phyloP scores from a whole-genome alignment of 2,329 filamentous ascomycete species.

The Coniosporium tulheliwenetii region DNA sequence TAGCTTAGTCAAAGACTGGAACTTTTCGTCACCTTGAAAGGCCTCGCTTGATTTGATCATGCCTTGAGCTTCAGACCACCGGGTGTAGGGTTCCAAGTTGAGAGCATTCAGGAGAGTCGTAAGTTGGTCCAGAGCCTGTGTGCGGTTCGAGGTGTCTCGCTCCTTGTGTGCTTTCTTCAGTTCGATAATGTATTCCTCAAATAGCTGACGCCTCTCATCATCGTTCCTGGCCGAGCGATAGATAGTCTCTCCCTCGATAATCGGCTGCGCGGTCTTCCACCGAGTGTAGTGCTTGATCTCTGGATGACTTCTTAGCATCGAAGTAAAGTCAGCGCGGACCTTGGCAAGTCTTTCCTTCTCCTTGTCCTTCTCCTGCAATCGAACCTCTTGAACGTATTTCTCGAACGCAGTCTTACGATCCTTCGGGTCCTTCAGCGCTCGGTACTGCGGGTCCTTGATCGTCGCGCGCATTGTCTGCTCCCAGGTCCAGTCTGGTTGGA shows the following conservation, averaged over 20 bases:
- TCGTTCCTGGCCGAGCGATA: constrained; percentile 87
- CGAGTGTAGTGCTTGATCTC: constrained; percentile 95
- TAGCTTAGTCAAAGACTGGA: constrained; percentile 69
- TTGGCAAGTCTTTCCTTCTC: constrained; percentile 88
- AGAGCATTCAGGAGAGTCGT: constrained; percentile 63
- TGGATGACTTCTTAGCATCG: constrained; percentile 89
- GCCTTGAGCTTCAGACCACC: constrained; percentile 80
- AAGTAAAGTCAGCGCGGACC: constrained; percentile 82
- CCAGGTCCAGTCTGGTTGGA: constrained; percentile 88
- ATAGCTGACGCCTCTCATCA: constrained; percentile 72
- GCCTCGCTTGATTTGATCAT: constrained; percentile 63
- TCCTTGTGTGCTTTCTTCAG: constrained; percentile 71
- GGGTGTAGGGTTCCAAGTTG: constrained; percentile 80
- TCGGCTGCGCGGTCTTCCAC: constrained; percentile 89
- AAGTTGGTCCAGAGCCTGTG: constrained; percentile 72
- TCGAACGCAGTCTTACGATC: constrained; percentile 85
- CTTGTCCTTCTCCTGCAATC: constrained; percentile 83
- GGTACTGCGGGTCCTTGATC: constrained; percentile 83
- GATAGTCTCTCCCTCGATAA: constrained; percentile 88
- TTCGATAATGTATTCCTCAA: constrained; percentile 80
- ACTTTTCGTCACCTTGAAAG: constrained; percentile 71
- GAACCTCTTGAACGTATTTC: constrained; percentile 83
- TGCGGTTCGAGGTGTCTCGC: constrained; percentile 54
- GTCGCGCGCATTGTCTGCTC: constrained; percentile 73
- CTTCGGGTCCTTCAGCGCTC: constrained; percentile 81